Percentiles rank a stretch among this genome's conserved stretches.
Conservation (phyloP, 75 land plant species). For the Adiantum capillusveneris region DNA sequence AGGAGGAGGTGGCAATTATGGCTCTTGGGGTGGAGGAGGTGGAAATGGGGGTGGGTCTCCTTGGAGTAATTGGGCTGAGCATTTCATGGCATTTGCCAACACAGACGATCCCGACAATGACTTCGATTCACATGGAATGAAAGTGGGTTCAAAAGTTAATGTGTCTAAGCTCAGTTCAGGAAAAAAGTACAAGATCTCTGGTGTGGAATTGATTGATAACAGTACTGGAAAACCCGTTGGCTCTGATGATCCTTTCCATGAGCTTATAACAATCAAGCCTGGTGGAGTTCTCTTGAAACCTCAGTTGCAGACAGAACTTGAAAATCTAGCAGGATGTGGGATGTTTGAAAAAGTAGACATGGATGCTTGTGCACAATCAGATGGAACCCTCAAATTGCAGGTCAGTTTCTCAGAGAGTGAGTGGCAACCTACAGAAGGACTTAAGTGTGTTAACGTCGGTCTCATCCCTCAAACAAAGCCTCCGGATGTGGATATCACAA, state of each 20-base stretch:
- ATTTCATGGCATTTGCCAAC: slow-evolving; percentile 32
- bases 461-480: slow-evolving; percentile 51
- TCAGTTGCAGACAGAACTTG: slow-evolving; percentile 64
- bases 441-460: slow-evolving; percentile 84
- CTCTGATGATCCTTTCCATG: slow-evolving; percentile 68
- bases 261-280: slow-evolving; percentile 71
- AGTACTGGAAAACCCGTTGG: slow-evolving; percentile 18
- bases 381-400: slow-evolving; percentile 65
- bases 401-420: slow-evolving; percentile 63
- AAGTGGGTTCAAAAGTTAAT: slow-evolving; percentile 55
- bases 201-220: slow-evolving; percentile 54
- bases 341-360: slow-evolving; percentile 89
- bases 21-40: slow-evolving; percentile 35
- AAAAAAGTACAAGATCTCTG: slow-evolving; percentile 74
- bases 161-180: slow-evolving; percentile 54
- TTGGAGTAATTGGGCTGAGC: slow-evolving; percentile 11
- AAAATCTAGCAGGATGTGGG: slow-evolving; percentile 66
- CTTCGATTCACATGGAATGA: slow-evolving; percentile 80
- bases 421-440: slow-evolving; percentile 64
- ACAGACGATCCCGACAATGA: slow-evolving; percentile 35
- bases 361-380: slow-evolving; percentile 62
- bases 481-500: slow-evolving; percentile 43
- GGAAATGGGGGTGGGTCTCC: slow-evolving; percentile 36
- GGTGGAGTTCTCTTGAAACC: slow-evolving; percentile 67
- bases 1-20: slow-evolving; percentile 29